Evolutionary conservation across 1,139 yeast species (phyloP), one percentile per base, ranked within the genome.

Genomic region (Zygosaccharomyces sapae): DNA sequence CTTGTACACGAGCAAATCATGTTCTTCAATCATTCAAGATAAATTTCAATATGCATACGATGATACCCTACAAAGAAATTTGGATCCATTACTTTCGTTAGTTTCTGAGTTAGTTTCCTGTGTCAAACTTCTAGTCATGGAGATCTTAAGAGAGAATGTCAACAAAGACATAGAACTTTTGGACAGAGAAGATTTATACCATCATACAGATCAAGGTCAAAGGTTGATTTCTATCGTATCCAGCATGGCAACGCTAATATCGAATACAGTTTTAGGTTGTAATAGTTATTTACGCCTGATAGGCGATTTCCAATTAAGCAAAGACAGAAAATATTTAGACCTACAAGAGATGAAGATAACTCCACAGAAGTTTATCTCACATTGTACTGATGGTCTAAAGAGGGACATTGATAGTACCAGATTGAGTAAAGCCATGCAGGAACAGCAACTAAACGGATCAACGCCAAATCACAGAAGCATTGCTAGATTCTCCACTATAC

Each of bases 301-400:
- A 19, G 90, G 94, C 19, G 94, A 87, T 60, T 85, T 86, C 65
- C 79, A 78, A 58, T 69, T 88, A 46, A 80, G 83, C 30, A 65
- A 74, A 1, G 82, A 79, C 44, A 72, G 94, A 55, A 74, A 81
- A 27, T 87, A 86, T 59, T 87, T 92, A 1, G 89, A 88, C 62
- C 86, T 86, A 55, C 63, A 75, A 5, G 66, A 65, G 35, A 76
- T 81, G 69, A 72, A 74, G 51, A 74, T 84, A 4, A 75, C 80
- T 10, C 82, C 89, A 0, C 75, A 72, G 12, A 76, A 73, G n/a
- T 84, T 85, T 59, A 75, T 84, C 30, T 72, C 70, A 49, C 73
- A 73, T 52, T 82, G 89, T 58, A 77, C 92, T 1, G 68, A 72
- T 44, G 90, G 88, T 1, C 70, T 84, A 44, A 76, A 79, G 24